A percentile compares a stretch with the other conserved stretches of the same genome.
Conservation (phyloP, 306 rosid genomes). For the Malus fusca region DNA sequence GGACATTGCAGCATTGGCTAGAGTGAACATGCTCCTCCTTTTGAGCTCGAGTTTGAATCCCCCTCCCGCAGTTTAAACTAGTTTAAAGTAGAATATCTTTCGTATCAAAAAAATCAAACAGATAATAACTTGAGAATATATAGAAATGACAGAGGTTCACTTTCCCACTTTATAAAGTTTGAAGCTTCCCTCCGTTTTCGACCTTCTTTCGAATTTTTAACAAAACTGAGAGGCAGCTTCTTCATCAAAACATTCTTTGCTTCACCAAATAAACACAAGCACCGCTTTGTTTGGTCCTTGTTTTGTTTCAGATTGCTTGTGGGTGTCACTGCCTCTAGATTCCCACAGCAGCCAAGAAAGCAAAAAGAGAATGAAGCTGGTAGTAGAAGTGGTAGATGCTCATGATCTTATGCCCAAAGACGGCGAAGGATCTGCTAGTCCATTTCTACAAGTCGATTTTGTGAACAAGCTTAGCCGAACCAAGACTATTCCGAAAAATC, state of each 20-base stretch:
- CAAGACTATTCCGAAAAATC: conserved; percentile 55
- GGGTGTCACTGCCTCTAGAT: conserved; percentile 31
- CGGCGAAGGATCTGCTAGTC: conserved; percentile 52
- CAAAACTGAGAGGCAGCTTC: conserved; percentile 37
- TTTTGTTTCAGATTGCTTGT: conserved; percentile 54
- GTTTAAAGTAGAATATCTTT: background rate
- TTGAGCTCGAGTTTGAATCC: background rate
- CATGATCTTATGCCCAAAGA: conserved; percentile 67
- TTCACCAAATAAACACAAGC: conserved; percentile 29
- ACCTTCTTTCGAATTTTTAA: conserved; percentile 3
- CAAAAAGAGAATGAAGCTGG: conserved; percentile 52
- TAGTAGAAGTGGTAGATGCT: conserved; percentile 53
- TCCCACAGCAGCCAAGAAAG: conserved; percentile 19
- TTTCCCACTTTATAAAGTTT: conserved; percentile 22
- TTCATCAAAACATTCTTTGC: conserved; percentile 63
- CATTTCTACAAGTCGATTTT: conserved; percentile 61
- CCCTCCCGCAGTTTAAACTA: background rate
- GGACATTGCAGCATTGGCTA: background rate
- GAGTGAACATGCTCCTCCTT: background rate
- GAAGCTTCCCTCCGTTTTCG: conserved; percentile 30
- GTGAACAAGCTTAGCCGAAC: conserved; percentile 50
- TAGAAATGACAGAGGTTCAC: background rate
- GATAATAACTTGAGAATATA: background rate
- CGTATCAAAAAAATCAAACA: background rate
- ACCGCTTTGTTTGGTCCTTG: conserved; percentile 28